Conservation (phyloP, 2,329 filamentous ascomycete species). For the Beauveria asiatica region DNA sequence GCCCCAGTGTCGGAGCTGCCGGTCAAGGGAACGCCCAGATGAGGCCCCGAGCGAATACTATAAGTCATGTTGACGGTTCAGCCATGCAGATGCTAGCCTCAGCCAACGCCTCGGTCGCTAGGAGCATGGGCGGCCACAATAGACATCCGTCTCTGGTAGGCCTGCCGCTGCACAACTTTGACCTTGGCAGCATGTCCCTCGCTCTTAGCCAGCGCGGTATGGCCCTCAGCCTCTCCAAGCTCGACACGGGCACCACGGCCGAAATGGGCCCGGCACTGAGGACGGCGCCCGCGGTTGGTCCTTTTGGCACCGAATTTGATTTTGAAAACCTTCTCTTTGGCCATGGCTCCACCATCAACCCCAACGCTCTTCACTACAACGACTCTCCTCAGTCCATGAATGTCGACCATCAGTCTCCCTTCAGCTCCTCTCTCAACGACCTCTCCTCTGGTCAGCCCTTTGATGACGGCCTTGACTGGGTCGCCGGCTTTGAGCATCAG, state of each 20-base stretch:
- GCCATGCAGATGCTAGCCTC: slow-evolving; percentile 65
- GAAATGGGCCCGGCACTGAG: slow-evolving; percentile 62
- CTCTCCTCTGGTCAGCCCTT: slow-evolving; percentile 49
- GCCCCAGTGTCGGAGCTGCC: slow-evolving; percentile 32
- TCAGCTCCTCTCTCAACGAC: slow-evolving; percentile 47
- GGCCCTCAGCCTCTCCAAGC: slow-evolving; percentile 63
- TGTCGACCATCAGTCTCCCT: slow-evolving; percentile 54
- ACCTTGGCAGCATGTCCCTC: slow-evolving; percentile 65
- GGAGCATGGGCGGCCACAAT: slow-evolving; percentile 48
- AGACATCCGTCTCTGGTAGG: slow-evolving; percentile 70
- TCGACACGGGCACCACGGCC: slow-evolving; percentile 66
- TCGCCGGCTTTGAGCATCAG: slow-evolving; percentile 69
- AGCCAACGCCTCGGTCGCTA: slow-evolving; percentile 44
- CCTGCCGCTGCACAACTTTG: slow-evolving; percentile 48
- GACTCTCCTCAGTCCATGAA: slow-evolving; percentile 63
- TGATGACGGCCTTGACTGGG: slow-evolving; percentile 78
- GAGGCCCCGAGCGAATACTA: slow-evolving; percentile 89
- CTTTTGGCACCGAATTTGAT: slow-evolving; percentile 60
- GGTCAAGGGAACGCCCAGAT: slow-evolving; percentile 48
- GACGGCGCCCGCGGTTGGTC: slow-evolving; percentile 62
- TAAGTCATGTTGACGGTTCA: slow-evolving; percentile 79
- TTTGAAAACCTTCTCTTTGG: slow-evolving; percentile 62
- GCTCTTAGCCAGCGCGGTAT: slow-evolving; percentile 58
- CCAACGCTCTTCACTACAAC: slow-evolving; percentile 72
- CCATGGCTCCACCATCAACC: slow-evolving; percentile 58